Evolutionary conservation across 2,329 filamentous ascomycete species (phyloP).

Genomic region (Lecanoromycetidae sp.): DNA sequence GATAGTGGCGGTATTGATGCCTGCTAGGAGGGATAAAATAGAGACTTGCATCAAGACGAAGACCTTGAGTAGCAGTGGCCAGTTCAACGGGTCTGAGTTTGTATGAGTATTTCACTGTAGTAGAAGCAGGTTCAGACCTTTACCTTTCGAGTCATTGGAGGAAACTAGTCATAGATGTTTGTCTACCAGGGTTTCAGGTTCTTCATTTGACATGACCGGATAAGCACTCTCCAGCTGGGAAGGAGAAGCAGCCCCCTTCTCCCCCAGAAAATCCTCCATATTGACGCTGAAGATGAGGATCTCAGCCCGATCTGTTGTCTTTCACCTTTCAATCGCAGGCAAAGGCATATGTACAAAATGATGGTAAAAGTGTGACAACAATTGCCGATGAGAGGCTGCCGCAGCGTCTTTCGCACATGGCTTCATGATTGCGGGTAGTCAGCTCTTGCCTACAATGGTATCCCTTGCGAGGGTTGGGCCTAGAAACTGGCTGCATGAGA

Average conservation of each 20-base stretch:
- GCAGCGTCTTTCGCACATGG: neutral
- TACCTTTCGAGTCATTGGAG: neutral
- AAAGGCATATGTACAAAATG: too few relatives aligned
- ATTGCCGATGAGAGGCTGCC: too few relatives aligned
- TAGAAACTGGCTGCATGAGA: neutral
- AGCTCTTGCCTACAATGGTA: neutral
- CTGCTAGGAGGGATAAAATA: conserved; percentile 23
- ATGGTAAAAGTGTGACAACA: too few relatives aligned
- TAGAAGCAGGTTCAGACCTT: neutral
- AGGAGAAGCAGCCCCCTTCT: neutral
- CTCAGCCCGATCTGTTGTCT: too few relatives aligned
- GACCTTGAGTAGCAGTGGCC: conserved; percentile 20
- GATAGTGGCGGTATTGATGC: conserved; percentile 19
- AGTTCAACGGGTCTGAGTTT: conserved; percentile 16
- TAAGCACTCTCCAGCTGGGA: neutral
- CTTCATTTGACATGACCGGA: neutral
- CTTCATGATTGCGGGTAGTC: neutral
- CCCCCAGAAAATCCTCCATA: too few relatives aligned
- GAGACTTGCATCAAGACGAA: conserved; percentile 24
- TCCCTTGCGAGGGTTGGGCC: neutral
- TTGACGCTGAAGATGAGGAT: too few relatives aligned
- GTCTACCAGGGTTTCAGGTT: neutral
- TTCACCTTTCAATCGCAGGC: too few relatives aligned
- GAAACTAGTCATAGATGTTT: neutral
- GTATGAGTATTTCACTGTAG: neutral